Percentiles rank a stretch among this genome's conserved stretches.
phyloP scores from a whole-genome alignment of 78 protist species.

The Monocercomonoides exilis region DNA sequence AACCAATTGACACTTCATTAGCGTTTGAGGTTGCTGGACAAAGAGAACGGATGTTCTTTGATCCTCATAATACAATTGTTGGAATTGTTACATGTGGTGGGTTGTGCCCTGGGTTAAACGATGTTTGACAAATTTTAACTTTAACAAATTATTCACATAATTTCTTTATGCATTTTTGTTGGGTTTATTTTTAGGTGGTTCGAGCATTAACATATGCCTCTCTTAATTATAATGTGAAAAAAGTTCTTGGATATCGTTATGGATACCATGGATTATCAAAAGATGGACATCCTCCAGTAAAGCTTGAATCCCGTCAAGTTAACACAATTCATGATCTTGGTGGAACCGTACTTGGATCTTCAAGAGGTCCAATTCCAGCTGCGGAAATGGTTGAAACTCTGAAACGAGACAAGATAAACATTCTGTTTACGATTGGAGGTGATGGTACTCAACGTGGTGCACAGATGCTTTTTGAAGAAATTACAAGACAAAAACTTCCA shows the following conservation, averaged over 20 bases:
- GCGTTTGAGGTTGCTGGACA: neutral
- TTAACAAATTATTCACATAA: neutral
- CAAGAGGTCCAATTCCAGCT: neutral
- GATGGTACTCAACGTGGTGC: conserved; percentile 21
- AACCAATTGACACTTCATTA: neutral
- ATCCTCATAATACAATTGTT: neutral
- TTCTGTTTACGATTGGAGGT: neutral
- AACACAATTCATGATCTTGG: neutral
- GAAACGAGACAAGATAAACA: neutral
- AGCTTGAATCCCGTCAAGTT: neutral
- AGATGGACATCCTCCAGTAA: neutral
- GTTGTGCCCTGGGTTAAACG: neutral
- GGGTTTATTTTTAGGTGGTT: neutral
- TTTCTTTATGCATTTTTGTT: neutral
- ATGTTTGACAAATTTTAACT: neutral
- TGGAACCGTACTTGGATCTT: neutral
- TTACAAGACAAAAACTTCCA: neutral
- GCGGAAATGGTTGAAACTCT: neutral
- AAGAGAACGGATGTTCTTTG: neutral
- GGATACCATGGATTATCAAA: neutral
- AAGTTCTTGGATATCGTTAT: neutral
- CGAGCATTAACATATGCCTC: neutral
- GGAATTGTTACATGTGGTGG: conserved; percentile 17
- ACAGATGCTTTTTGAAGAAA: neutral
- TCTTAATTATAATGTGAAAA: neutral